These are phyloP conservation scores for Xylaria polymorpha DNA, from an alignment of 2,329 filamentous ascomycete genomes.

Conservation along the genomic window DNA sequence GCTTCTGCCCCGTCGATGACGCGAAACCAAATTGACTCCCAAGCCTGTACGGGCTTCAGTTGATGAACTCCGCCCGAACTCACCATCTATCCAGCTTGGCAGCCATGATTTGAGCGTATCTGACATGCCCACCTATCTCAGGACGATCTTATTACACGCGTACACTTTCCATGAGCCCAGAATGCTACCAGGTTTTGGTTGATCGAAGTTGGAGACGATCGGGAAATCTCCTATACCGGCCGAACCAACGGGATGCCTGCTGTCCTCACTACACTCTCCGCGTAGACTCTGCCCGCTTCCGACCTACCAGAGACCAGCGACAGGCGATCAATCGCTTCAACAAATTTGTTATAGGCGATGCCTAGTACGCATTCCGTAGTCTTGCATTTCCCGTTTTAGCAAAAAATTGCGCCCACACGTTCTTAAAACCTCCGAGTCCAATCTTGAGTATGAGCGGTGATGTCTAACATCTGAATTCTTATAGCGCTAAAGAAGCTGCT, in stretches of 20 bases:
- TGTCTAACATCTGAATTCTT: slow-evolving; percentile 1
- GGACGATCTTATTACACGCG: slow-evolving; percentile 79
- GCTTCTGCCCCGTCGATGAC: slow-evolving; percentile 16
- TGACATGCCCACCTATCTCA: slow-evolving; percentile 52
- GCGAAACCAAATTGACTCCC: slow-evolving; percentile 17
- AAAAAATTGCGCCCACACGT: not conserved
- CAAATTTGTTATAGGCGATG: slow-evolving; percentile 73
- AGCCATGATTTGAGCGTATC: slow-evolving; percentile 45
- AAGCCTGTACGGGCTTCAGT: slow-evolving; percentile 38
- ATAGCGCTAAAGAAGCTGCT: slow-evolving; percentile 66
- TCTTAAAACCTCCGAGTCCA: not conserved
- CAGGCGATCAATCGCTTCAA: slow-evolving; percentile 83
- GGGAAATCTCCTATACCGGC: slow-evolving; percentile 77
- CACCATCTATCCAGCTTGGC: slow-evolving; percentile 37
- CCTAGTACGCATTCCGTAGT: slow-evolving; percentile 57
- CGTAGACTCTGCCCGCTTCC: slow-evolving; percentile 73
- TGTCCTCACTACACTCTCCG: slow-evolving; percentile 92
- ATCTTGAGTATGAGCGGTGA: not conserved
- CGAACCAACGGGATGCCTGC: slow-evolving; percentile 82
- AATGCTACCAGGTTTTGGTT: slow-evolving; percentile 77
- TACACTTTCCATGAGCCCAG: slow-evolving; percentile 69
- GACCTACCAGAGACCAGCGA: slow-evolving; percentile 76
- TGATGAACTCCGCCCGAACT: slow-evolving; percentile 30
- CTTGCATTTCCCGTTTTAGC: not conserved
- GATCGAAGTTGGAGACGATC: slow-evolving; percentile 84